Evolutionary conservation across 805 yeast species (phyloP).

Genomic region (Lipomyces orientalis): DNA sequence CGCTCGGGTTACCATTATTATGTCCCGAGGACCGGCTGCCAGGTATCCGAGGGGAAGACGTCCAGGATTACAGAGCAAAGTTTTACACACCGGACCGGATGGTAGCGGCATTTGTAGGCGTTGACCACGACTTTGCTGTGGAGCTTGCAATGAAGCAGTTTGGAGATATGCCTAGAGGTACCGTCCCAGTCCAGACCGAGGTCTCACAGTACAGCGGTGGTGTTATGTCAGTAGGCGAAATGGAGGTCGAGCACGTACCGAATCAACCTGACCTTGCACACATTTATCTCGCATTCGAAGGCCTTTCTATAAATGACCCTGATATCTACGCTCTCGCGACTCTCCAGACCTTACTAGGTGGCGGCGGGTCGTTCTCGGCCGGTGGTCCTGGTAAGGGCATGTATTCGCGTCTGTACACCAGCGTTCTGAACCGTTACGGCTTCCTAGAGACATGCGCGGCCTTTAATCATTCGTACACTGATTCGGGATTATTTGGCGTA

Average conservation of each 20-base stretch:
- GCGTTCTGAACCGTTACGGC: conserved; percentile 88
- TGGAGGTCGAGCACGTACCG: conserved; percentile 33
- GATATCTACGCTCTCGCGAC: conserved; percentile 92
- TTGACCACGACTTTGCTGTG: conserved; percentile 70
- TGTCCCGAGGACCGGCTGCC: conserved; percentile 76
- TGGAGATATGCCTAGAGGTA: conserved; percentile 59
- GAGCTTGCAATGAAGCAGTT: conserved; percentile 65
- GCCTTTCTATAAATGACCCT: conserved; percentile 78
- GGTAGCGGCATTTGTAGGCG: conserved; percentile 88
- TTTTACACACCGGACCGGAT: conserved; percentile 80
- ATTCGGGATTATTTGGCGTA: conserved; percentile 90
- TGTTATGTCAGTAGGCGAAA: conserved; percentile 26
- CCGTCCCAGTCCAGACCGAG: conserved; percentile 39
- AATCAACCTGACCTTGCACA: conserved; percentile 78
- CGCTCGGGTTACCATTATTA: conserved; percentile 84
- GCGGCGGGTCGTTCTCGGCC: conserved; percentile 97
- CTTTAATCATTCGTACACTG: conserved; percentile 88
- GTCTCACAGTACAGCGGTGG: conserved; percentile 67
- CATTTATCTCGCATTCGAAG: conserved; percentile 86
- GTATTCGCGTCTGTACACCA: conserved; percentile 92
- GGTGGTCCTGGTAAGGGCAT: conserved; percentile 99
- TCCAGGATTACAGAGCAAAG: conserved; percentile 64
- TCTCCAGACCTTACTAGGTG: conserved; percentile 88
- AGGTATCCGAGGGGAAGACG: conserved; percentile 56
- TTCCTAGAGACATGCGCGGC: conserved; percentile 87